Percentiles rank a stretch among this genome's conserved stretches.
These are phyloP conservation scores for Saraca asoca DNA, from an alignment of 331 rosid species.

Conservation along the genomic window DNA sequence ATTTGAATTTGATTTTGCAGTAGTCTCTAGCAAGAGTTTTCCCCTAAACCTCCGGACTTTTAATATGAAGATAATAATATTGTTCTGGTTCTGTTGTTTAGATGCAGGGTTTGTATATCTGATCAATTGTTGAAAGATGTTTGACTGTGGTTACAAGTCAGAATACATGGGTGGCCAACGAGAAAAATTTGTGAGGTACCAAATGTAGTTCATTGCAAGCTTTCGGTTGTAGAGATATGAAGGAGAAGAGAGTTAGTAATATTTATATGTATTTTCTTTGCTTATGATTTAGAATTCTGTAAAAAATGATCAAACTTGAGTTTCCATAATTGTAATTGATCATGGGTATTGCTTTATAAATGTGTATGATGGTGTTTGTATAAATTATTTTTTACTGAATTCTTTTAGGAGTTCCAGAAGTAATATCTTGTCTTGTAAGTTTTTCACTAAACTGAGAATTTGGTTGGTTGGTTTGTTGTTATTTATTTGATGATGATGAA, in stretches of 20 bases:
- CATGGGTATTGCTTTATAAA: too few relatives aligned
- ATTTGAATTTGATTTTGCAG: constrained; percentile 22
- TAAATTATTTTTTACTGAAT: too few relatives aligned
- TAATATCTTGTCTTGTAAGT: too few relatives aligned
- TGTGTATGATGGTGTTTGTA: too few relatives aligned
- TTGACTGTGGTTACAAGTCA: constrained; percentile 67
- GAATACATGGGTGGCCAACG: constrained; percentile 69
- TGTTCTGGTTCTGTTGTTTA: constrained; percentile 3
- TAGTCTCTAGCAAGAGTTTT: constrained; percentile 20
- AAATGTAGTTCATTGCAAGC: constrained; percentile 23
- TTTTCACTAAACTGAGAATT: too few relatives aligned
- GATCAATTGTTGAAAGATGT: constrained; percentile 52
- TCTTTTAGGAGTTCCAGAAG: too few relatives aligned
- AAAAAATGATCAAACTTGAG: background rate
- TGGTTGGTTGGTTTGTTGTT: too few relatives aligned
- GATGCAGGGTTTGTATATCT: constrained; percentile 49
- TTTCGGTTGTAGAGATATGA: constrained; percentile 28
- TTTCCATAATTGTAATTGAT: too few relatives aligned
- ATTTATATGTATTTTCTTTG: constrained; percentile 31
- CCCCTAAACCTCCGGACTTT: constrained; percentile 17
- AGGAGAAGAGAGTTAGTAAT: constrained; percentile 33
- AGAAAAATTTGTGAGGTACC: constrained; percentile 70
- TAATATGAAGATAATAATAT: constrained; percentile 4
- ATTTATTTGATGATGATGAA: too few relatives aligned
- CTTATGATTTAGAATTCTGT: background rate